Evolutionary conservation across 768 basidiomycete species (phyloP), one percentile per base, ranked within the genome.

Genomic region (Gymnopilus junonius): DNA sequence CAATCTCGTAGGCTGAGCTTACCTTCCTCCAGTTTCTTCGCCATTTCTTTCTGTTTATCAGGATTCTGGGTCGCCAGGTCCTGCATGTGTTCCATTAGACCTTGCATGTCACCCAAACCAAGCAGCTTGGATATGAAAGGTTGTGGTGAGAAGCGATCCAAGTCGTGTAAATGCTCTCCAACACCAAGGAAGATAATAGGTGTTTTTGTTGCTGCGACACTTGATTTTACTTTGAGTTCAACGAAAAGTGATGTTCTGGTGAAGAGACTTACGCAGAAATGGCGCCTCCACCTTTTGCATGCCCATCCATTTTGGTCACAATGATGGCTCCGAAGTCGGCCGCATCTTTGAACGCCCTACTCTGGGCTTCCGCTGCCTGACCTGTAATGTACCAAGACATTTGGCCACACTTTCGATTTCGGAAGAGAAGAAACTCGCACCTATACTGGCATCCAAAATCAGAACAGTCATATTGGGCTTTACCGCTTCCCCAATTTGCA

Each of bases 271-370:
- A 98, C 97, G 97, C 97, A 46, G 97, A 99, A 63, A 99, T 99
- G 31, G 97, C 97, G 23, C 97, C 97, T 75, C 97, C 97, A 59
- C 97, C 97, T 74, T 97, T 99, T 1, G 97, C 97, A 70, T 99
- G 97, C 4, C 97, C 97, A 69, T 99, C 97, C 89, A 99, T 94
- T 79, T 99, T 99, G 11, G 97, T 99, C 15, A 99, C 97, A 63
- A 99, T 97, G 67, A 99, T 99, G 2, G 97, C 97, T 61, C 97
- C 97, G 73, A 99, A 99, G 73, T 97, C 88, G 21, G 95, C 93
- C 63, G 92, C 94, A 65, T 99, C 97, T 77, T 99, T 99, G 84
- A 99, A 99, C 1, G 97, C 97, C 42, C 88, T 87, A 74, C 92
- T 92, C 72, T 99, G 97, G 5, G 93, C 92, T 73, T 99, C 97